phyloP scores from a whole-genome alignment of 177 flowering plant species.

The Tripterygium wilfordii region DNA sequence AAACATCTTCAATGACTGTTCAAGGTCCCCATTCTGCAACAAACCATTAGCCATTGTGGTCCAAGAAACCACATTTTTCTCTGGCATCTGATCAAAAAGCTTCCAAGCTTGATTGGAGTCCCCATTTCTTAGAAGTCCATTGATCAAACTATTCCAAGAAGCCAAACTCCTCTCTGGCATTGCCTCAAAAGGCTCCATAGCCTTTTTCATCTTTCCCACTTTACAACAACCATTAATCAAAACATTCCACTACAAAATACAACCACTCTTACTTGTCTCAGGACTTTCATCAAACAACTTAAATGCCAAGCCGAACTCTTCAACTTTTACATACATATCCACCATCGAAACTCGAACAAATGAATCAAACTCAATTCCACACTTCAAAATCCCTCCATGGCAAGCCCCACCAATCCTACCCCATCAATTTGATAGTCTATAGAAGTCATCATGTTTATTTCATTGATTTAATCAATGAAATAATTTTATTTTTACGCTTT shows the following conservation, averaged over 20 bases:
- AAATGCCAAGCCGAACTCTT: slow-evolving; percentile 18
- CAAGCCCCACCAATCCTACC: slow-evolving; percentile 20
- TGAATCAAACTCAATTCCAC: slow-evolving; percentile 36
- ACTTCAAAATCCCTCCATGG: slow-evolving; percentile 26
- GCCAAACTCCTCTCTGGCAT: slow-evolving; percentile 43
- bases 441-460: too few relatives aligned
- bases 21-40: slow-evolving; percentile 30
- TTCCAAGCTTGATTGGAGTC: slow-evolving; percentile 24
- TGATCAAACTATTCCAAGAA: slow-evolving; percentile 53
- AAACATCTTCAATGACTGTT: slow-evolving; percentile 32
- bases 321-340: slow-evolving; percentile 46
- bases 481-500: too few relatives aligned
- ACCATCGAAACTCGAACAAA: slow-evolving; percentile 44
- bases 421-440: too few relatives aligned
- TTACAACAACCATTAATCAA: slow-evolving; percentile 53
- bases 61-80: slow-evolving; percentile 57
- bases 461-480: too few relatives aligned
- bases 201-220: slow-evolving; percentile 30
- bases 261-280: slow-evolving; percentile 22
- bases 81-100: slow-evolving; percentile 38
- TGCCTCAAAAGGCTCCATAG: slow-evolving; percentile 31
- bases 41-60: slow-evolving; percentile 45
- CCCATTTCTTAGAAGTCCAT: slow-evolving; percentile 40
- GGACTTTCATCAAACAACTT: slow-evolving; percentile 50
- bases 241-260: slow-evolving; percentile 48